These are phyloP conservation scores for Laetiporus sulphureus DNA, from an alignment of 1,284 basidiomycete species.

Conservation along the genomic window DNA sequence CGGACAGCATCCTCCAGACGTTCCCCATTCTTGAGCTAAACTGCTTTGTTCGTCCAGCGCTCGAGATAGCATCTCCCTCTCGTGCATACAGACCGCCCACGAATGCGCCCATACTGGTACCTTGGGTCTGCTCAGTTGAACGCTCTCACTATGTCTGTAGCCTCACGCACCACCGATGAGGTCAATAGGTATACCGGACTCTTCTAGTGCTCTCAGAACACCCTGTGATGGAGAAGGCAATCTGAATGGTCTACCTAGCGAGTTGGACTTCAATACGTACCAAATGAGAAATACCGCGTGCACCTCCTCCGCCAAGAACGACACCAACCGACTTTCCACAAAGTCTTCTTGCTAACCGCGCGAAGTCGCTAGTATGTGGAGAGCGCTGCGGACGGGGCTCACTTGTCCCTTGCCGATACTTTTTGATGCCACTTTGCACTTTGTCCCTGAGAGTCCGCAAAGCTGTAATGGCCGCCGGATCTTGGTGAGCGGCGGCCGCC, in stretches of 20 bases:
- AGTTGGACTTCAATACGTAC: slow-evolving; percentile 34
- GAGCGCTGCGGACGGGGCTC: slow-evolving; percentile 68
- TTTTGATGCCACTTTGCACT: slow-evolving; percentile 85
- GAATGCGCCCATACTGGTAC: slow-evolving; percentile 88
- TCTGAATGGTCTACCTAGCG: neutral
- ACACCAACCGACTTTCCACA: slow-evolving; percentile 93
- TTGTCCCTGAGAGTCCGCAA: slow-evolving; percentile 88
- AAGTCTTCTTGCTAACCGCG: slow-evolving; percentile 83
- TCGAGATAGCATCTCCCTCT: slow-evolving; percentile 87
- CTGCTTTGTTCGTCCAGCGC: slow-evolving; percentile 82
- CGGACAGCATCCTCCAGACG: slow-evolving; percentile 91
- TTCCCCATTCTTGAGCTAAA: slow-evolving; percentile 92
- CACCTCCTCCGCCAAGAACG: slow-evolving; percentile 94
- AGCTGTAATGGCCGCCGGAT: slow-evolving; percentile 86
- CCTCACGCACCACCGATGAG: slow-evolving; percentile 64
- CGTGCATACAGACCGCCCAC: slow-evolving; percentile 96
- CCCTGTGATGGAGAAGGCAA: slow-evolving; percentile 45
- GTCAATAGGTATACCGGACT: slow-evolving; percentile 90
- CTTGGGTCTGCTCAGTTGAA: slow-evolving; percentile 22
- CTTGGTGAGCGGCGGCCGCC: slow-evolving; percentile 49
- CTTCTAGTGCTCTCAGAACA: slow-evolving; percentile 86
- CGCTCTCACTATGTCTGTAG: neutral
- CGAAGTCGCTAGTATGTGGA: slow-evolving; percentile 88
- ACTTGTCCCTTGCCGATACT: slow-evolving; percentile 72
- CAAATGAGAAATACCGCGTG: slow-evolving; percentile 90